phyloP scores from a whole-genome alignment of 805 yeast species.

The Zygosaccharomyces bisporus region DNA sequence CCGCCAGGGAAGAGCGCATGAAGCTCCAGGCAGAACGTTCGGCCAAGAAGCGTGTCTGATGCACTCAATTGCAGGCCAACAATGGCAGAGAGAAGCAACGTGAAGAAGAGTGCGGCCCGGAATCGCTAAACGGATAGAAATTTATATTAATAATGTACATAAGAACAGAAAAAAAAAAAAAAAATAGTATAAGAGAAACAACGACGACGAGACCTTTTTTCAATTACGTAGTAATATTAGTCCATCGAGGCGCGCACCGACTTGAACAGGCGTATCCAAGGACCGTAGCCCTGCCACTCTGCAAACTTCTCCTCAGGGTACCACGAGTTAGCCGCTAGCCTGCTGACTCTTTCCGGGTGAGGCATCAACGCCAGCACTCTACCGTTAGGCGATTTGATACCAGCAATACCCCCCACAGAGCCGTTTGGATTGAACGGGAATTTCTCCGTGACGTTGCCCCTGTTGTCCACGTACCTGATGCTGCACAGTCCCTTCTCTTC shows the following conservation, averaged over 20 bases:
- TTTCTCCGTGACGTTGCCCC: constrained; percentile 74
- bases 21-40: constrained; percentile 50
- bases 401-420: constrained; percentile 88
- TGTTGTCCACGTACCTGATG: constrained; percentile 84
- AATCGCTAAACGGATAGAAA: neutral
- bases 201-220: neutral
- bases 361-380: constrained; percentile 99
- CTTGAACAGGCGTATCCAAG: constrained; percentile 91
- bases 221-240: constrained; percentile 2
- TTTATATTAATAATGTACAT: neutral
- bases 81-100: too few relatives aligned
- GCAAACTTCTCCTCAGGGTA: constrained; percentile 62
- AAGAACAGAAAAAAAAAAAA: neutral
- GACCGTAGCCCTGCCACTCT: constrained; percentile 81
- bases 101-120: too few relatives aligned
- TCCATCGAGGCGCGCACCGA: constrained; percentile 90
- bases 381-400: constrained; percentile 85
- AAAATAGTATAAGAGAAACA: too few relatives aligned
- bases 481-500: constrained; percentile 53
- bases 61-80: neutral
- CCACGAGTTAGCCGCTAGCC: constrained; percentile 88
- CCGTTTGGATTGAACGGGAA: constrained; percentile 98
- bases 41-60: constrained; percentile 30
- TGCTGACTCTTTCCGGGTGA: constrained; percentile 92
- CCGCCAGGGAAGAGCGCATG: constrained; percentile 65